Evolutionary conservation across 2,329 filamentous ascomycete species (phyloP).

Genomic region (Moelleriella libera): DNA sequence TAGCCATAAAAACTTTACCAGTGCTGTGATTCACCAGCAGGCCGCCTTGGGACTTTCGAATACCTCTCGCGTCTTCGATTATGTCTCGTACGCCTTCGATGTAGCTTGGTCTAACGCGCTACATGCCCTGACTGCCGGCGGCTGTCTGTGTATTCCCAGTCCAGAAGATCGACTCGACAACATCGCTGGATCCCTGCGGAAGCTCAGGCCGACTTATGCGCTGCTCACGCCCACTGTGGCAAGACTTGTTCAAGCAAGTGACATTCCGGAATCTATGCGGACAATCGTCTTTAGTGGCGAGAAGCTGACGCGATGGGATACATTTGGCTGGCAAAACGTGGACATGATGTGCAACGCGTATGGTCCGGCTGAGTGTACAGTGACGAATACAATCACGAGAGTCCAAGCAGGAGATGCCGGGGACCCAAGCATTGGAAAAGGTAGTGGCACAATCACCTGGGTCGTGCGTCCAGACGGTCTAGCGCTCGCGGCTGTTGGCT

Average conservation of each 20-base stretch:
- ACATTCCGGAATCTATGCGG: slow-evolving; percentile 2
- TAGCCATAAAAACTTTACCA: slow-evolving; percentile 8
- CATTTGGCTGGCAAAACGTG: background rate
- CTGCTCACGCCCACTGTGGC: slow-evolving; percentile 9
- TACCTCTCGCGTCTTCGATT: slow-evolving; percentile 9
- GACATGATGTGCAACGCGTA: slow-evolving; percentile 8
- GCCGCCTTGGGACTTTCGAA: slow-evolving; percentile 5
- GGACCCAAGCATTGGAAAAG: slow-evolving; percentile 1
- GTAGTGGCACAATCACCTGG: slow-evolving; percentile 5
- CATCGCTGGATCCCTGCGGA: slow-evolving; percentile 4
- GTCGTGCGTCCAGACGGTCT: slow-evolving; percentile 4
- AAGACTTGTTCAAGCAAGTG: slow-evolving; percentile 3
- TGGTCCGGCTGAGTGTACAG: slow-evolving; percentile 8
- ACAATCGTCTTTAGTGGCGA: slow-evolving; percentile 8
- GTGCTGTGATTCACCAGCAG: slow-evolving; percentile 6
- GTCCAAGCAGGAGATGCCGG: background rate
- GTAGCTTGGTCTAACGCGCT: slow-evolving; percentile 8
- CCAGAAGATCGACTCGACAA: slow-evolving; percentile 3
- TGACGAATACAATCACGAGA: background rate
- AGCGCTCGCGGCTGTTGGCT: slow-evolving; percentile 4
- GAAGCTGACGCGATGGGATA: slow-evolving; percentile 2
- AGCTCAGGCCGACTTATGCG: slow-evolving; percentile 3
- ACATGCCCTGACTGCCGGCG: slow-evolving; percentile 7
- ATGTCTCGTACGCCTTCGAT: slow-evolving; percentile 10
- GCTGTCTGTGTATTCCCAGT: slow-evolving; percentile 9